These are phyloP conservation scores for Aspergillus pseudonomiae DNA, from an alignment of 2,329 filamentous ascomycete genomes.

Conservation along the genomic window DNA sequence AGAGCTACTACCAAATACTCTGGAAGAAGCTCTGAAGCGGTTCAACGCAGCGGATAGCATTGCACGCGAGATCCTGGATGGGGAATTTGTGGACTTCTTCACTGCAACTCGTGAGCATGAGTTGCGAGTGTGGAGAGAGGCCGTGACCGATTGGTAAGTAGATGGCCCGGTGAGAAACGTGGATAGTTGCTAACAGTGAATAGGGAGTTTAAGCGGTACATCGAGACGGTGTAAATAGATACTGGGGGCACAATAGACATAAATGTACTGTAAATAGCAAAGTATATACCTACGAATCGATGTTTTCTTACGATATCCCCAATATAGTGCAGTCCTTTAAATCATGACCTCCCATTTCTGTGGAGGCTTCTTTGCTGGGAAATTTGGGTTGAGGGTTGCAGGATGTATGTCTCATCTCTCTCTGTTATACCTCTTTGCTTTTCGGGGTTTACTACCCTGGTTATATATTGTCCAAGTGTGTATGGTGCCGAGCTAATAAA, in stretches of 20 bases:
- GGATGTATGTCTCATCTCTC: constrained; percentile 16
- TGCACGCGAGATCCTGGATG: constrained; percentile 86
- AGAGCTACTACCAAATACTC: constrained; percentile 68
- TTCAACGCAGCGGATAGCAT: constrained; percentile 78
- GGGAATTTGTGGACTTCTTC: constrained; percentile 93
- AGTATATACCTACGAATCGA: neutral
- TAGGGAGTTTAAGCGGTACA: constrained; percentile 73
- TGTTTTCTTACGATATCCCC: neutral
- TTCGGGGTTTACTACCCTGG: too few species aligned
- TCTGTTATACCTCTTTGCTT: neutral
- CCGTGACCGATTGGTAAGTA: constrained; percentile 90
- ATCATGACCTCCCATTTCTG: neutral
- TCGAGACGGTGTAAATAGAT: constrained; percentile 64
- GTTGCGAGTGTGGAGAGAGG: constrained; percentile 84
- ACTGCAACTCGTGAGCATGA: constrained; percentile 93
- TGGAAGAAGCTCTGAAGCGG: constrained; percentile 78
- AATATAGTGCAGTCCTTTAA: neutral
- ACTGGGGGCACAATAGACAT: neutral
- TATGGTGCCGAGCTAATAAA: too few species aligned
- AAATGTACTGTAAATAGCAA: neutral
- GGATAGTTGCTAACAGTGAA: constrained; percentile 7
- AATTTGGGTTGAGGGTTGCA: constrained; percentile 27
- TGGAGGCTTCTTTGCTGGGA: too few species aligned
- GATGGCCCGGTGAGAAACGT: neutral
- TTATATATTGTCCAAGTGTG: too few species aligned